Evolutionary conservation across 257 asterid genomes (phyloP), one percentile per base, ranked within the genome.

Genomic region (Petrea volubilis): DNA sequence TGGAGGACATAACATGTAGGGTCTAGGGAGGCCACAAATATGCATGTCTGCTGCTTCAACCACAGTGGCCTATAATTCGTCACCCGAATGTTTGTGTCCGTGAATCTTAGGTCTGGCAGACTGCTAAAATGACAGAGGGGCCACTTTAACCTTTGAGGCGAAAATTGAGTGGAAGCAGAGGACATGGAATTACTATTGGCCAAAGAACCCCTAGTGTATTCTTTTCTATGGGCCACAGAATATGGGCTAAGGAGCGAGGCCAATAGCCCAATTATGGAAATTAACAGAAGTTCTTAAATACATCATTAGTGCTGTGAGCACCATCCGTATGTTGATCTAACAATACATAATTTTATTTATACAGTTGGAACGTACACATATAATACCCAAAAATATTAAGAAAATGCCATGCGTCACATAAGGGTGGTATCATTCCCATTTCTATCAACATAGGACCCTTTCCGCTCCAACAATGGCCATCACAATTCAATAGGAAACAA

Each of bases 231-330:
- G 81, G 77, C 82, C 82, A 41, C 34, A 23, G 2, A 51, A 34
- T 52, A 72, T 18, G 63, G 77, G 62, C 72, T 63, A 57, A 34
- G n/a, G n/a, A n/a, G n/a, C n/a, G n/a, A n/a, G 53, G 56, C 49
- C 59, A 73, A 64, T 51, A 51, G 74, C 77, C 76, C 79, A 76
- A 44, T 27, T 55, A 56, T 68, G 20, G 63, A 51, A 47, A 24
- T 61, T 38, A 12, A 47, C 10, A 64, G 21, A 59, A 23, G 17
- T 60, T 72, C 58, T 13, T 20, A 21, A 66, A 67, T 60, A 60
- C 38, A 29, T 20, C 29, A 29, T 25, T 47, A 38, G 29, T 64
- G 38, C 52, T 38, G 46, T 3, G 67, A 9, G 29, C 3, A 36
- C 6, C 4, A 43, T 14, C 4, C 33, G 14, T 12, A 20, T 57